A percentile compares a stretch with the other conserved stretches of the same genome.
phyloP scores from a whole-genome alignment of 768 basidiomycete species.

The Naganishia antarctica region DNA sequence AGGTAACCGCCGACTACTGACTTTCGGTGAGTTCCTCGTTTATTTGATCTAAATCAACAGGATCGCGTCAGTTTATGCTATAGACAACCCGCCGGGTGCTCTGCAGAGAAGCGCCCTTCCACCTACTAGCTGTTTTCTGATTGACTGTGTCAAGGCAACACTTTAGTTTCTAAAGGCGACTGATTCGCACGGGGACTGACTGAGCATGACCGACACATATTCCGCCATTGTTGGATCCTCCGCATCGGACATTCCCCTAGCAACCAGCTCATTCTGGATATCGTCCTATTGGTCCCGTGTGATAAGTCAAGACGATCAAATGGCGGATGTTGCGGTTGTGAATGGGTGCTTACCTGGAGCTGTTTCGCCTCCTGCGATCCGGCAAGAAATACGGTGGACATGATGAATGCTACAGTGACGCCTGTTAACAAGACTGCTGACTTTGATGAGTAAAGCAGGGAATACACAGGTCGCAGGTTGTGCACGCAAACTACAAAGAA shows the following conservation, averaged over 20 bases:
- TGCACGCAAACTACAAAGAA: too few species aligned
- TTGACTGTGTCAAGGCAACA: constrained; percentile 37
- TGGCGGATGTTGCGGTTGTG: too few species aligned
- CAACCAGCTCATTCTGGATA: constrained; percentile 9
- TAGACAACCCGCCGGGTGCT: too few species aligned
- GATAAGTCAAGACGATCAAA: neutral
- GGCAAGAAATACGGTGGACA: constrained; percentile 8
- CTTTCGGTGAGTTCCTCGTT: constrained; percentile 46
- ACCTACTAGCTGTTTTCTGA: constrained; percentile 34
- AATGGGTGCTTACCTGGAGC: constrained; percentile 22
- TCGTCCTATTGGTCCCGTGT: neutral
- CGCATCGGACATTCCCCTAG: constrained; percentile 4
- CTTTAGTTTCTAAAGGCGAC: neutral
- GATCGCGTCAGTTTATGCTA: too few species aligned
- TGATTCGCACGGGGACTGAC: constrained; percentile 30
- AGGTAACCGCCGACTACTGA: constrained; percentile 28
- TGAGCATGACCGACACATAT: constrained; percentile 46
- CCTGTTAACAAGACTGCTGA: too few species aligned
- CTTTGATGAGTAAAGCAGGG: too few species aligned
- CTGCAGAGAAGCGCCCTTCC: too few species aligned
- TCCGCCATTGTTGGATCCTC: constrained; percentile 48
- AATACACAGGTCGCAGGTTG: too few species aligned
- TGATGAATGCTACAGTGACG: too few species aligned
- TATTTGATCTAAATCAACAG: constrained; percentile 30
- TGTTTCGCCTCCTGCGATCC: constrained; percentile 17